Base-by-base conservation (phyloP, 2,329 filamentous ascomycete species). In the Cladosporium austrohemisphaericum region DNA sequence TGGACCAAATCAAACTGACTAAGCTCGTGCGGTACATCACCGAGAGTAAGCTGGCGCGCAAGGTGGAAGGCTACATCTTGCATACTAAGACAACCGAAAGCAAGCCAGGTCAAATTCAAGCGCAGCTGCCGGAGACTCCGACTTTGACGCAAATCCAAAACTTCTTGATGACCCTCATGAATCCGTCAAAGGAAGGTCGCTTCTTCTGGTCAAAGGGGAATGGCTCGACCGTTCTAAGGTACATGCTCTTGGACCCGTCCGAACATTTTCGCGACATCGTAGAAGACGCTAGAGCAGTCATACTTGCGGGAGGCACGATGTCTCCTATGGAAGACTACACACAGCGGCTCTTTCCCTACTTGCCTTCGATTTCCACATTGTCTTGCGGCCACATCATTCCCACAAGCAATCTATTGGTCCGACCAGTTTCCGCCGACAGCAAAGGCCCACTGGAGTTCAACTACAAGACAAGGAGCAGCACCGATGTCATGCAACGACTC, bases 341-440 rank as follows among this genome's bases (percentile, higher is more conserved):
- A 28, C 78, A 85, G 3, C 88, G 96, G 60, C 76, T 98, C 0
- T 93, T 98, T 54, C 87, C 92, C 0, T 85, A 87, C 41, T 67
- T 95, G 0, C 65, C 79, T 0, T 58, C 76, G 50, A 78, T 97
- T 36, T 84, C 78, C 8, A 95, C 88, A 0, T 79, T 96, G 23
- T 96, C 90, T 57, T 98, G 92, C 65, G 91, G 89, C 0, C 93
- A 98, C 68, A 91, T 98, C 37, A 94, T 98, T 47, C 92, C 93
- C 0, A 69, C 80, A 0, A 80, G 83, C 3, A 95, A 90, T 55
- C 77, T 98, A 2, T 81, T 88, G 47, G 91, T 90, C 1, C 85
- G 85, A 70, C 83, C 87, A 0, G 69, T 98, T 1, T 75, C 65
- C 1, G 68, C 69, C 52, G 69, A 64, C 33, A 76, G 56, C 58